Conservation (phyloP, 1,284 basidiomycete genomes). For the Xerocomus subilludens region DNA sequence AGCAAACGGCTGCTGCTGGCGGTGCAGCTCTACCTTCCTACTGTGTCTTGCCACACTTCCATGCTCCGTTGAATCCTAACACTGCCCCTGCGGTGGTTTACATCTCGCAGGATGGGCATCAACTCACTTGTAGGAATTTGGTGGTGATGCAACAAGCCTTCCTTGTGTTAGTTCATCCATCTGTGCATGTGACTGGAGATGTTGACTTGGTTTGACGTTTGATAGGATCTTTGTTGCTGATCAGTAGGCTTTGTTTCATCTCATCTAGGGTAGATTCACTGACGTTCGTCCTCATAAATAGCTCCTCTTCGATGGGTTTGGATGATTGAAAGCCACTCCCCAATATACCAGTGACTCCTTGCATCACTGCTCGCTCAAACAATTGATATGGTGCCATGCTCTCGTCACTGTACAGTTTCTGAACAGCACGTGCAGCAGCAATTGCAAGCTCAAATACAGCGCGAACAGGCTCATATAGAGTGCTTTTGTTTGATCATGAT, state of each 20-base stretch:
- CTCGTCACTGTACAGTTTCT: constrained; percentile 66
- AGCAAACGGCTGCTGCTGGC: constrained; percentile 59
- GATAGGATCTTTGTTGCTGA: constrained; percentile 49
- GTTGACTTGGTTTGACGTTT: constrained; percentile 17
- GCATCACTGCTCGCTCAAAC: constrained; percentile 56
- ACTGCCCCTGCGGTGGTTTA: constrained; percentile 58
- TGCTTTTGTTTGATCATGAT: constrained; percentile 62
- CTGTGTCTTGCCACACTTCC: constrained; percentile 67
- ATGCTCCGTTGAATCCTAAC: constrained; percentile 55
- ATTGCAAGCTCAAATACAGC: constrained; percentile 47
- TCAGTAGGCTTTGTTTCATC: constrained; percentile 26
- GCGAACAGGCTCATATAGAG: constrained; percentile 69
- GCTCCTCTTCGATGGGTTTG: constrained; percentile 64
- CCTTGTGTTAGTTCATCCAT: constrained; percentile 38
- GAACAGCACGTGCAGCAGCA: constrained; percentile 63
- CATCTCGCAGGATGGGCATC: constrained; percentile 62
- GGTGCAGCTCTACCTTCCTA: constrained; percentile 63
- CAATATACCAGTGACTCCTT: constrained; percentile 59
- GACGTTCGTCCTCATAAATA: constrained; percentile 35
- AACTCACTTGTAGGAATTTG: constrained; percentile 68
- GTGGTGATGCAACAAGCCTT: constrained; percentile 57
- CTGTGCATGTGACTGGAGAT: neutral
- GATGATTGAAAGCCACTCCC: constrained; percentile 60
- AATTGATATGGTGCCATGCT: constrained; percentile 70
- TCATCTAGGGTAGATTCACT: neutral